Evolutionary conservation across 2,329 filamentous ascomycete species (phyloP), one percentile per base, ranked within the genome.

Genomic region (Metarhizium humberi): DNA sequence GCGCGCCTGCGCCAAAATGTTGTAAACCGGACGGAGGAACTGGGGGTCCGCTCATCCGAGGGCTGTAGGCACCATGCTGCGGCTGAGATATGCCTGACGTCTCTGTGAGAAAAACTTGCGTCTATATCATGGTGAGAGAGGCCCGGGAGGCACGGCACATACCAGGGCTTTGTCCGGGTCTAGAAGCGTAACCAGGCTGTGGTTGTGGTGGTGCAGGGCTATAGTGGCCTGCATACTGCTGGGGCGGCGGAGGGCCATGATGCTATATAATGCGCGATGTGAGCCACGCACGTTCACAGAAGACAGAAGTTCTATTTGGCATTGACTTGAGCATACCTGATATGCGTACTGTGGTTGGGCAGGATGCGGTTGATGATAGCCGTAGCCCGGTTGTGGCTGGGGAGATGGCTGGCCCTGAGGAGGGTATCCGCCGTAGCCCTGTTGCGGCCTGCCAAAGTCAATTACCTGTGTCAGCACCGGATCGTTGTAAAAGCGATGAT

Each of bases 1-100:
- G 91, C 14, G 92, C 91, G 56, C 90, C 91, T 58, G 85, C 78
- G 55, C 91, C 89, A 66, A 94, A 94, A 59, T 80, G 76, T 68
- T 92, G 88, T 59, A 86, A 78, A 54, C 79, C 74, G 56, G 77
- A 69, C 18, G 87, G 86, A 7, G 88, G 88, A 52, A 85, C 81
- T 2, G 84, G 78, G 52, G 88, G 88, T 8, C 30, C 43, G 16
- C 42, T 46, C 4, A 46, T 50, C 18, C 49, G 50, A 18, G 50
- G 48, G 49, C 49, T 50, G 42, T 56, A 59, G 42, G 48, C 34
- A 38, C 50, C 57, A 43, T 58, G 58, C n/a, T 59, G 59, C 10
- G 55, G 53, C 11, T 56, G 46, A 36, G 58, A 55, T 58, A 61
- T 61, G 51, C 57, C 60, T 64, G 57, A 18, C 3, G 25, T 45